These are phyloP conservation scores for Picochlorum sp. DNA, from an alignment of 139 green algal species.

Conservation along the genomic window DNA sequence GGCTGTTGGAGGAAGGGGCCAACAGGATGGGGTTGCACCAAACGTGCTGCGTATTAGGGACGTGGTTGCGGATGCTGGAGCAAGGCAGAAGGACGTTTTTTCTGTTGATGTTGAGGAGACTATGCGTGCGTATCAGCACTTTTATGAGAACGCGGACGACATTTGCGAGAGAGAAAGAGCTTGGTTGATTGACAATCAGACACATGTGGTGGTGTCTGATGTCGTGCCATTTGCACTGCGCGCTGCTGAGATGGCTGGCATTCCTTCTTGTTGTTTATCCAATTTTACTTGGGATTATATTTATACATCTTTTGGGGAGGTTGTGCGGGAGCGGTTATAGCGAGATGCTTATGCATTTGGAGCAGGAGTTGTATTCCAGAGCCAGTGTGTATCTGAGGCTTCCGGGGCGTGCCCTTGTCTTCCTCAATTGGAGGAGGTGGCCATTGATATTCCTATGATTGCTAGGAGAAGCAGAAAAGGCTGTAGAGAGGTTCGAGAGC, in stretches of 20 bases:
- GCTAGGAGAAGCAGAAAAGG: not conserved
- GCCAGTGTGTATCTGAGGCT: not conserved
- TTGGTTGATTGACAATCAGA: conserved; percentile 34
- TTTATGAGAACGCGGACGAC: conserved; percentile 6
- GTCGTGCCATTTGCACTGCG: conserved; percentile 52
- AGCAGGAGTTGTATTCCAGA: not conserved
- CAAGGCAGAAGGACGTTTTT: conserved; percentile 55
- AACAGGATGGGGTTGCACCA: too few species aligned
- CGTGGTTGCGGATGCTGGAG: conserved; percentile 43
- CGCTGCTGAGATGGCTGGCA: conserved; percentile 37
- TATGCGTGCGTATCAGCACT: conserved; percentile 36
- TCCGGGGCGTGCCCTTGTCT: not conserved
- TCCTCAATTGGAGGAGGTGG: conserved; percentile 5
- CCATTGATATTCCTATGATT: conserved; percentile 2
- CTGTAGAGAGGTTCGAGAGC: not conserved
- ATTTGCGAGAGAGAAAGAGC: conserved; percentile 37
- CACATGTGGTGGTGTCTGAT: conserved; percentile 42
- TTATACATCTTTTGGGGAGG: conserved; percentile 30
- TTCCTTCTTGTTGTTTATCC: conserved; percentile 46
- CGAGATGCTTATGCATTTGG: conserved; percentile 9
- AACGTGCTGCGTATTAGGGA: conserved; percentile 17
- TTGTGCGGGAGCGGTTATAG: conserved; percentile 7
- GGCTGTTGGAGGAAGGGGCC: too few species aligned
- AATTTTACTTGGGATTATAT: conserved; percentile 76
- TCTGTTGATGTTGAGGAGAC: conserved; percentile 48